phyloP scores from a whole-genome alignment of 2,329 filamentous ascomycete genomes.

The Ophioceras dolichostomum region DNA sequence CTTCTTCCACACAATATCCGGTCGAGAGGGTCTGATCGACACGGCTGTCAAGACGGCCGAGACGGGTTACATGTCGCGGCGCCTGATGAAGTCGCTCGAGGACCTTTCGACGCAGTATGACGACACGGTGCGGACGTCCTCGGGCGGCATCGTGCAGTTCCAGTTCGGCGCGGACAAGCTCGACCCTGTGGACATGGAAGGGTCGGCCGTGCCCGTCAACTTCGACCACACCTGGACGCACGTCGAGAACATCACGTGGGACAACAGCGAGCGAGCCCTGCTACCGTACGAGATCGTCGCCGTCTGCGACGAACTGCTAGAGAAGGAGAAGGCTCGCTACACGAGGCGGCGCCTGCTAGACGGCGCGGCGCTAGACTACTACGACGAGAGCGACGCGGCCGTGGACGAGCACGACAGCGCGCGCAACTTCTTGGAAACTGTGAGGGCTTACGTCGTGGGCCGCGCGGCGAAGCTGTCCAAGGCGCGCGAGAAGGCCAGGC shows the following conservation, averaged over 20 bases:
- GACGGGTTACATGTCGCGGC: constrained; percentile 97
- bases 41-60: constrained; percentile 98
- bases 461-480: constrained; percentile 48
- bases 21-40: constrained; percentile 95
- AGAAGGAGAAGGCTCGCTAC: constrained; percentile 54
- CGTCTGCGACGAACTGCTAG: constrained; percentile 56
- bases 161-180: constrained; percentile 94
- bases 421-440: constrained; percentile 67
- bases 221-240: constrained; percentile 88
- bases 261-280: constrained; percentile 62
- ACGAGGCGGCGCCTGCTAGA: constrained; percentile 48
- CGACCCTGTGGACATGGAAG: constrained; percentile 97
- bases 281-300: constrained; percentile 60
- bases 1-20: constrained; percentile 95
- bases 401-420: constrained; percentile 75
- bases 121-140: constrained; percentile 85
- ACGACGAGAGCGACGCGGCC: constrained; percentile 54
- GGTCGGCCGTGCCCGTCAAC: constrained; percentile 79
- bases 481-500: constrained; percentile 36
- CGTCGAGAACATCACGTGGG: constrained; percentile 61
- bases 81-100: constrained; percentile 95
- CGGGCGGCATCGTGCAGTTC: constrained; percentile 84
- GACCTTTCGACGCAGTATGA: constrained; percentile 92
- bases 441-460: constrained; percentile 58
- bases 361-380: constrained; percentile 51